Conservation (phyloP, 2,329 filamentous ascomycete genomes). For the Colletotrichum costaricense region DNA sequence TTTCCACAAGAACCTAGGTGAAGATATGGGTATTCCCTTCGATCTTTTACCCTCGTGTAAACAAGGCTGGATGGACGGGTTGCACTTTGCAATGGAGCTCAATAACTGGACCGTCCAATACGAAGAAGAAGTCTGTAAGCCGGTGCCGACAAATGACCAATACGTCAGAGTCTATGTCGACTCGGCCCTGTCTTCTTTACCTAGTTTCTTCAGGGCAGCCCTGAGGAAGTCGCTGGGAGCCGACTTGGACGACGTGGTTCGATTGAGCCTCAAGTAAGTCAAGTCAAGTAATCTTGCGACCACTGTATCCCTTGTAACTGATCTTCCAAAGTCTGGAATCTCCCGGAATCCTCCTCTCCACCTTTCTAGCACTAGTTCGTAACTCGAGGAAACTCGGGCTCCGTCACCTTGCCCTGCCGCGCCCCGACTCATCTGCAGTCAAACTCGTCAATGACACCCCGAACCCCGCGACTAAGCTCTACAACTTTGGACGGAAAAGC, state of each 20-base stretch:
- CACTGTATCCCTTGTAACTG: not conserved
- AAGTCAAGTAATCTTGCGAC: too few species aligned
- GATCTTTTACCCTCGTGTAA: slow-evolving; percentile 52
- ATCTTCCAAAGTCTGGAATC: slow-evolving; percentile 6
- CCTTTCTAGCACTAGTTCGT: slow-evolving; percentile 51
- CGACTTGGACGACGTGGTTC: slow-evolving; percentile 34
- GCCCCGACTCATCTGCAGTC: slow-evolving; percentile 51
- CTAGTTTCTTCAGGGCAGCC: slow-evolving; percentile 21
- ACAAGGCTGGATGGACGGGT: slow-evolving; percentile 58
- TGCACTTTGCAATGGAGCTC: slow-evolving; percentile 64
- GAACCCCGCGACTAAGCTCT: slow-evolving; percentile 53
- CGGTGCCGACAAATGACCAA: slow-evolving; percentile 49
- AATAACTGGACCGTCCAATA: slow-evolving; percentile 61
- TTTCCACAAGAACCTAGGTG: slow-evolving; percentile 68
- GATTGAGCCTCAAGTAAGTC: slow-evolving; percentile 27
- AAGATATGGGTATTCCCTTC: slow-evolving; percentile 65
- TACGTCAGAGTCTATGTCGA: slow-evolving; percentile 38
- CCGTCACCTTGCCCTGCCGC: slow-evolving; percentile 61
- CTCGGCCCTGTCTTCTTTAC: slow-evolving; percentile 47
- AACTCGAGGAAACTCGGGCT: slow-evolving; percentile 57
- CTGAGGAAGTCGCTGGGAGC: slow-evolving; percentile 31
- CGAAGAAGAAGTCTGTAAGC: slow-evolving; percentile 50
- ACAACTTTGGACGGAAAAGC: slow-evolving; percentile 54
- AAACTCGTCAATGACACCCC: slow-evolving; percentile 48
- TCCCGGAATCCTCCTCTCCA: not conserved